Conservation (phyloP, 1,139 yeast species). For the Wickerhamomyces sp. region DNA sequence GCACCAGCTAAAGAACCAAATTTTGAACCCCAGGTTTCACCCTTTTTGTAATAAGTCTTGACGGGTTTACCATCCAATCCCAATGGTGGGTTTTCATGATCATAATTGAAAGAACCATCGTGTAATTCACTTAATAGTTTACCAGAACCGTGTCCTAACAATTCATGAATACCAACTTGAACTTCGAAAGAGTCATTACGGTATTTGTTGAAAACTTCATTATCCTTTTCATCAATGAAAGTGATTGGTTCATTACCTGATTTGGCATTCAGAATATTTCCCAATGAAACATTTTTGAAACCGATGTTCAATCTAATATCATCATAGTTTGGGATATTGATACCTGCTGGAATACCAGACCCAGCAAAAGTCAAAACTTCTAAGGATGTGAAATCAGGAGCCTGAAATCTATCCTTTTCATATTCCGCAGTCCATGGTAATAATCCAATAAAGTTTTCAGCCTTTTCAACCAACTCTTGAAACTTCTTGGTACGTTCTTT, state of each 20-base stretch:
- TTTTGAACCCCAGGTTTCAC: slow-evolving; percentile 86
- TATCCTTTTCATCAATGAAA: slow-evolving; percentile 51
- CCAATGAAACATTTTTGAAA: slow-evolving; percentile 83
- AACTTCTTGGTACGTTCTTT: slow-evolving; percentile 82
- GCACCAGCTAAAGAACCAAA: slow-evolving; percentile 82
- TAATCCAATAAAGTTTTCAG: slow-evolving; percentile 55
- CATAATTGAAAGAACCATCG: slow-evolving; percentile 69
- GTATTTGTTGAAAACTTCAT: slow-evolving; percentile 59
- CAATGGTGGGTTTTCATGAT: slow-evolving; percentile 51
- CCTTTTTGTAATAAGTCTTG: slow-evolving; percentile 64
- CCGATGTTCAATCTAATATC: slow-evolving; percentile 80
- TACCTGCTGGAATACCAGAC: slow-evolving; percentile 88
- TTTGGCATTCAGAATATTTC: slow-evolving; percentile 75
- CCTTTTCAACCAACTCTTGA: slow-evolving; percentile 59
- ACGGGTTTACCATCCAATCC: slow-evolving; percentile 55
- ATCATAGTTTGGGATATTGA: slow-evolving; percentile 88
- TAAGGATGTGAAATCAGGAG: slow-evolving; percentile 87
- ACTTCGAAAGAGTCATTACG: slow-evolving; percentile 84
- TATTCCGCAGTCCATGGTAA: slow-evolving; percentile 74
- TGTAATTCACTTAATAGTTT: slow-evolving; percentile 64
- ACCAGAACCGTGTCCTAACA: slow-evolving; percentile 91
- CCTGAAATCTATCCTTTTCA: slow-evolving; percentile 82
- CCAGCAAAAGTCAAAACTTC: slow-evolving; percentile 90
- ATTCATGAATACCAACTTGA: slow-evolving; percentile 88
- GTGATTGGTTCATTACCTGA: slow-evolving; percentile 69